Base-by-base conservation (phyloP, 345 rosid species). In the Citrus trifoliata region DNA sequence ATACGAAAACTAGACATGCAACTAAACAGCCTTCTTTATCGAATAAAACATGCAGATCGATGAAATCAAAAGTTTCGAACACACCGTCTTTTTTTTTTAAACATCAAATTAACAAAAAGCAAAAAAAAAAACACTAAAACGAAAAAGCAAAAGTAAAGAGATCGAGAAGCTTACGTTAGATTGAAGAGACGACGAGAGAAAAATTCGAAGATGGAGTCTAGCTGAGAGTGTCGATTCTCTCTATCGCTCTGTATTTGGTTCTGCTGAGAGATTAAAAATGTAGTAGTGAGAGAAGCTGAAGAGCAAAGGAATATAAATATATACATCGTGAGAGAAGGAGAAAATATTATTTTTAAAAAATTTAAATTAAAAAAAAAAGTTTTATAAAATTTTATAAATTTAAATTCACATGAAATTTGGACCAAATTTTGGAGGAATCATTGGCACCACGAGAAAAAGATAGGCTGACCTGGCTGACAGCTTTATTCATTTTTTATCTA, bases 381-480 rank as follows among this genome's bases (percentile, higher is more conserved):
- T 46, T 46, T 13, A 2, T 13, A 46, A 46, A 46, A 12, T 10
- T 10, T 10, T 10, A 12, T 12, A 46, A 46, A 16, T 53, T 53
- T 61, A 78, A 87, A 77, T 81, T 77, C 77, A 72, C 79, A 77
- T 87, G 87, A 86, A 84, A 83, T 85, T 73, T 63, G 10, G 68
- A 75, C 48, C 59, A 80, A 85, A 82, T 83, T 76, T 30, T 22
- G 14, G 76, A 78, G 71, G 84, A 83, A 87, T 87, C 90, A 88
- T 87, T 88, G 71, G 80, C 73, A 67, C 83, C 87, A 82, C 79
- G 71, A 80, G 83, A 80, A 87, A 84, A 53, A 71, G 86, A 84
- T 80, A 81, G 83, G 79, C 83, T 90, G 89, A 87, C 88, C 89
- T 85, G 90, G 83, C 83, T 78, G 87, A 76, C 84, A 82, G 84